A percentile compares a stretch with the other conserved stretches of the same genome.
These are phyloP conservation scores for Actinidia arguta DNA, from an alignment of 179 eudicot genomes.

Conservation along the genomic window DNA sequence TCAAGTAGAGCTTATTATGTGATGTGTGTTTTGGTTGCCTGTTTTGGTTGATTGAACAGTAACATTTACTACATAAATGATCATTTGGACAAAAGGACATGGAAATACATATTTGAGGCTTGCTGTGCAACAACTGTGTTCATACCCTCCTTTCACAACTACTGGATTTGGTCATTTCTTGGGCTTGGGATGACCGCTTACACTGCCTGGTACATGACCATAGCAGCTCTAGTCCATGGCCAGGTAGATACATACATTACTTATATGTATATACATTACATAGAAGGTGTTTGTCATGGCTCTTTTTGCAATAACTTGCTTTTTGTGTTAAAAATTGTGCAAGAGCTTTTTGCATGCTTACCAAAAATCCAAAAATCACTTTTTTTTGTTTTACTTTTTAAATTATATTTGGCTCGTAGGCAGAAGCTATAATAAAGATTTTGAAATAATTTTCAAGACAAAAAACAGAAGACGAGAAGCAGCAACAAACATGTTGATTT, in stretches of 20 bases:
- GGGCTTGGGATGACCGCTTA: slow-evolving; percentile 92
- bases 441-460: too few relatives aligned
- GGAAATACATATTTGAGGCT: slow-evolving; percentile 90
- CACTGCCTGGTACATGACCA: slow-evolving; percentile 90
- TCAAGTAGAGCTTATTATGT: too few relatives aligned
- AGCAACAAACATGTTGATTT: too few relatives aligned
- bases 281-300: background rate
- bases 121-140: slow-evolving; percentile 88
- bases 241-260: slow-evolving; percentile 57
- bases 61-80: slow-evolving; percentile 88
- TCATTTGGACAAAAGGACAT: slow-evolving; percentile 84
- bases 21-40: too few relatives aligned
- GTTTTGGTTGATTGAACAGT: slow-evolving; percentile 36
- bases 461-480: too few relatives aligned
- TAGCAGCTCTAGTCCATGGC: slow-evolving; percentile 75
- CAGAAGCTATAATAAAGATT: too few relatives aligned
- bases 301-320: background rate
- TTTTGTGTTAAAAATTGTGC: too few relatives aligned
- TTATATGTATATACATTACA: background rate
- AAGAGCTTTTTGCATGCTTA: background rate
- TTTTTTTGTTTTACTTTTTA: too few relatives aligned
- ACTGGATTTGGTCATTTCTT: slow-evolving; percentile 81
- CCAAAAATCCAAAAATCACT: background rate
- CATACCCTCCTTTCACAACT: slow-evolving; percentile 77
- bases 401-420: too few relatives aligned